phyloP scores from a whole-genome alignment of 2,329 filamentous ascomycete genomes.

The Pestalotiopsis sp. region DNA sequence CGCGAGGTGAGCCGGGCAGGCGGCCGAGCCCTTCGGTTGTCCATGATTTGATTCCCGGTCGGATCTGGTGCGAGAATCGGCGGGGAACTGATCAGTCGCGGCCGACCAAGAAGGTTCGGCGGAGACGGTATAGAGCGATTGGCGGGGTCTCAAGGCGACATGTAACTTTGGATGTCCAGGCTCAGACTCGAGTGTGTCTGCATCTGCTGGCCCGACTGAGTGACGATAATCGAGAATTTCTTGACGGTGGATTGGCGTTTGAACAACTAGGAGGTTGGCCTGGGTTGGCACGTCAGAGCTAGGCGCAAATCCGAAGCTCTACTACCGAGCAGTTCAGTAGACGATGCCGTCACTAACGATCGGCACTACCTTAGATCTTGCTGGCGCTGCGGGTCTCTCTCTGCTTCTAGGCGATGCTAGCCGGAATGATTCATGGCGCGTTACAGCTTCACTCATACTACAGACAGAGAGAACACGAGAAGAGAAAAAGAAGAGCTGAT shows the following conservation, averaged over 20 bases:
- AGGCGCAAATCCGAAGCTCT: background rate
- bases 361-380: background rate
- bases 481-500: background rate
- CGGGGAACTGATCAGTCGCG: conserved; percentile 7
- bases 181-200: background rate
- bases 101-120: background rate
- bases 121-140: background rate
- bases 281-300: background rate
- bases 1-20: conserved; percentile 25
- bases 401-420: background rate
- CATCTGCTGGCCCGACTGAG: background rate
- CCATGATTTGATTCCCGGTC: background rate
- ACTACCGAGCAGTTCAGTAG: background rate
- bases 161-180: background rate
- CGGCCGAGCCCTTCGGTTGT: conserved; percentile 10
- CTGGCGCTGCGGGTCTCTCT: background rate
- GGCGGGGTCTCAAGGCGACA: background rate
- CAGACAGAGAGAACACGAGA: background rate
- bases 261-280: background rate
- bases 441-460: background rate
- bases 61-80: background rate
- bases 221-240: background rate
- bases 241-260: background rate
- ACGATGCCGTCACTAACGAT: background rate
- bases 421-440: background rate